Percentiles rank a stretch among this genome's conserved stretches.
These are phyloP conservation scores for Lactarius tabidus DNA, from an alignment of 768 basidiomycete genomes.

Conservation along the genomic window DNA sequence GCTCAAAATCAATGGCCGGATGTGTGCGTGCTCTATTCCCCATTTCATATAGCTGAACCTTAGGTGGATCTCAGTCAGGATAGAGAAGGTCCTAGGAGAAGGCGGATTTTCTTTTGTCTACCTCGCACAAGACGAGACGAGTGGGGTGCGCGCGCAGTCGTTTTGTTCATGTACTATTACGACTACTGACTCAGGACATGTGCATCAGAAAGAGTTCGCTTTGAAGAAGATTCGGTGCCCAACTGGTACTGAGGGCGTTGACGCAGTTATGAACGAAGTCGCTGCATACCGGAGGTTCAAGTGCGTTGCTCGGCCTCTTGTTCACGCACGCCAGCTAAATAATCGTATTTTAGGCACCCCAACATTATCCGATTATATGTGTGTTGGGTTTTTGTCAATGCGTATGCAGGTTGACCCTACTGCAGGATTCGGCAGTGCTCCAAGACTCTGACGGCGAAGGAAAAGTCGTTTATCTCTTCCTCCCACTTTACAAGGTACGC, in stretches of 20 bases:
- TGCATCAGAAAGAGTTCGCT: constrained; percentile 76
- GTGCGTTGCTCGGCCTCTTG: constrained; percentile 43
- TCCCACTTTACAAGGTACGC: constrained; percentile 83
- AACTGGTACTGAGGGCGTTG: constrained; percentile 80
- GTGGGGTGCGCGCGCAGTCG: constrained; percentile 55
- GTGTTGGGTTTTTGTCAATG: constrained; percentile 25
- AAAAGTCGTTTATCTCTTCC: constrained; percentile 93
- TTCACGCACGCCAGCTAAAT: not conserved
- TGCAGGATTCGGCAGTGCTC: constrained; percentile 86
- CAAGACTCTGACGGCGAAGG: constrained; percentile 93
- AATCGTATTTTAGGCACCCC: constrained; percentile 58
- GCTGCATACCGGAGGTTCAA: constrained; percentile 94
- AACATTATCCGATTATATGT: constrained; percentile 96
- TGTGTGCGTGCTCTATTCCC: constrained; percentile 55
- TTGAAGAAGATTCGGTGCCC: constrained; percentile 97
- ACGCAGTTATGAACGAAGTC: constrained; percentile 84
- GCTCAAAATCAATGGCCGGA: constrained; percentile 93
- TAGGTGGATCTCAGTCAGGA: constrained; percentile 55
- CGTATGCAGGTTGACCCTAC: constrained; percentile 21
- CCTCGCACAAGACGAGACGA: constrained; percentile 79
- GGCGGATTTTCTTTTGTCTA: constrained; percentile 95
- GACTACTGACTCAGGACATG: not conserved
- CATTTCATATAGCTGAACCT: not conserved
- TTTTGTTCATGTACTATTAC: constrained; percentile 8
- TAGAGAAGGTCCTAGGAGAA: constrained; percentile 90